Conservation (phyloP, 805 yeast species). For the Candida wancherniae region DNA sequence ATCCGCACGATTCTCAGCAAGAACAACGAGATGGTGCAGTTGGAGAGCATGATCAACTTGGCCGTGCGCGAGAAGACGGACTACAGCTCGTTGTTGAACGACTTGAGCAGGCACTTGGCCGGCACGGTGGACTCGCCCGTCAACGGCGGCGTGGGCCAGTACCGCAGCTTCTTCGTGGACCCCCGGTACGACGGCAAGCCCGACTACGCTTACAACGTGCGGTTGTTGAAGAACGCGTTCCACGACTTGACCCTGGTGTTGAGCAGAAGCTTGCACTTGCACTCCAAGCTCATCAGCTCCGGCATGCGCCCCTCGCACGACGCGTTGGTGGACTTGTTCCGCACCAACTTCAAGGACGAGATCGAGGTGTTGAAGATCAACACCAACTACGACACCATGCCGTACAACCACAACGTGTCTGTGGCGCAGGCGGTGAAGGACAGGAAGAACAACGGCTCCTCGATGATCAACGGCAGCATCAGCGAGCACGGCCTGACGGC, state of each 20-base stretch:
- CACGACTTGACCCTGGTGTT: slow-evolving; percentile 64
- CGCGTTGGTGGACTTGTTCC: slow-evolving; percentile 58
- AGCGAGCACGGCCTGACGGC: slow-evolving; percentile 4
- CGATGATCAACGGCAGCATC: slow-evolving; percentile 1
- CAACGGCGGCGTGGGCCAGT: slow-evolving; percentile 87
- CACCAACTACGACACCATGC: slow-evolving; percentile 27
- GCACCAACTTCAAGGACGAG: slow-evolving; percentile 64
- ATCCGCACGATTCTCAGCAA: slow-evolving; percentile 59
- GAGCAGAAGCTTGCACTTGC: slow-evolving; percentile 61
- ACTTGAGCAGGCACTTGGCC: slow-evolving; percentile 63
- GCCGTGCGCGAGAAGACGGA: slow-evolving; percentile 50
- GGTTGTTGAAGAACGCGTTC: slow-evolving; percentile 48
- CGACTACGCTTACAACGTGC: slow-evolving; percentile 26
- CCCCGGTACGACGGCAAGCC: slow-evolving; percentile 30
- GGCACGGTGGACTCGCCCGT: slow-evolving; percentile 93
- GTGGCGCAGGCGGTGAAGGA: slow-evolving; percentile 13
- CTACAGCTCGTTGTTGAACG: slow-evolving; percentile 48
- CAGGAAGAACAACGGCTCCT: slow-evolving; percentile 2
- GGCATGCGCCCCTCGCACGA: slow-evolving; percentile 59
- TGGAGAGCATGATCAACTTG: slow-evolving; percentile 56
- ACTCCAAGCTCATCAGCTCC: slow-evolving; percentile 57
- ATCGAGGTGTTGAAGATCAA: slow-evolving; percentile 41
- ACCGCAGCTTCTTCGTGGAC: slow-evolving; percentile 59
- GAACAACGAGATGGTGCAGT: slow-evolving; percentile 65
- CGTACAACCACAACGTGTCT: slow-evolving; percentile 22